These are phyloP conservation scores for Brassica nigra DNA, from an alignment of 345 rosid species.

Conservation along the genomic window DNA sequence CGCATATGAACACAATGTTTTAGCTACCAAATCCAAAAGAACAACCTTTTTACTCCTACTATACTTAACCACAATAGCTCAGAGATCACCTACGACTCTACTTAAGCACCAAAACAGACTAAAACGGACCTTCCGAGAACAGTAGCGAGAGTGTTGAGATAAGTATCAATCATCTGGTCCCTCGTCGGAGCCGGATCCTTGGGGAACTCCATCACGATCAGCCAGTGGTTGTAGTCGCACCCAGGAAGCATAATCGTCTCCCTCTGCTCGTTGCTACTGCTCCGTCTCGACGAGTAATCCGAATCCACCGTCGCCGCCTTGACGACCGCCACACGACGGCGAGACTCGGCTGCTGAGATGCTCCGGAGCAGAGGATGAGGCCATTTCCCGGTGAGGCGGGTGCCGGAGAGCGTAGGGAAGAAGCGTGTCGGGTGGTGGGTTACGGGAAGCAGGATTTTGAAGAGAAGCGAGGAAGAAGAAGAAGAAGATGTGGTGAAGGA, in stretches of 20 bases:
- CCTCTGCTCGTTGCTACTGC: constrained; percentile 71
- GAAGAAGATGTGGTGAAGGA: constrained; percentile 45
- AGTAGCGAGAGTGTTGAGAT: constrained; percentile 81
- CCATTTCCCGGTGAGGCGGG: constrained; percentile 19
- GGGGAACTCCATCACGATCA: constrained; percentile 96
- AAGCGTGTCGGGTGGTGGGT: constrained; percentile 18
- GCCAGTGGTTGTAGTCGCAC: constrained; percentile 95
- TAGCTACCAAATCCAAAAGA: background rate
- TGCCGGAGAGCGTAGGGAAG: background rate
- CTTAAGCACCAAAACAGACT: background rate
- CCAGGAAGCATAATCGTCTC: constrained; percentile 97
- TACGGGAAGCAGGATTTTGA: constrained; percentile 45
- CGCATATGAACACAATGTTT: background rate
- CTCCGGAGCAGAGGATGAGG: constrained; percentile 15
- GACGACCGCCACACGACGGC: constrained; percentile 39
- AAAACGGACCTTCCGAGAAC: constrained; percentile 72
- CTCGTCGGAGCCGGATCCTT: constrained; percentile 93
- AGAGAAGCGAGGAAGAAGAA: constrained; percentile 42
- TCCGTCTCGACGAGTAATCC: constrained; percentile 65
- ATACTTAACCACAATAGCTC: background rate
- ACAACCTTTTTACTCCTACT: background rate
- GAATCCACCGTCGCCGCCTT: constrained; percentile 60
- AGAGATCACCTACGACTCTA: background rate
- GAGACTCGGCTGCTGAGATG: constrained; percentile 16
- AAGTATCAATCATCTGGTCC: constrained; percentile 95